Conservation (phyloP, 2,329 filamentous ascomycete species). For the Sarocladium strictum region DNA sequence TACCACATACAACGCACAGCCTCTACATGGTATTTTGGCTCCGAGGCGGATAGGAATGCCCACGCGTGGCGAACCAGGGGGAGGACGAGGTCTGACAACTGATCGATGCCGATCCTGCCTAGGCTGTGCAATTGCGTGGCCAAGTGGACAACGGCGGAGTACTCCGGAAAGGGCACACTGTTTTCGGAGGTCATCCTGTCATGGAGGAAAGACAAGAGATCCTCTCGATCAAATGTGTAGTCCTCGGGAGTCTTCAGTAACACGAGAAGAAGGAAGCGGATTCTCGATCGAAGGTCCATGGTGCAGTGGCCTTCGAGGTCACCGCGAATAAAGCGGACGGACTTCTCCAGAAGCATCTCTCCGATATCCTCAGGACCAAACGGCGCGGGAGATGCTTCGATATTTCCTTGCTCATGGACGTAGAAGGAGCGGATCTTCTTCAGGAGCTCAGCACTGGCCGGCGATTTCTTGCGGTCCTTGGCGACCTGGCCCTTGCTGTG, state of each 20-base stretch:
- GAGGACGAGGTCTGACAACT: conserved; percentile 58
- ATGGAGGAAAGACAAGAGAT: conserved; percentile 45
- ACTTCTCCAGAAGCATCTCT: conserved; percentile 59
- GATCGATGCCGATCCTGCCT: conserved; percentile 43
- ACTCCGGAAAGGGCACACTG: conserved; percentile 40
- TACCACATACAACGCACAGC: conserved; percentile 82
- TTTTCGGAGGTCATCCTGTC: neutral
- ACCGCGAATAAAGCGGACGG: conserved; percentile 39
- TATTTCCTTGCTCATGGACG: conserved; percentile 61
- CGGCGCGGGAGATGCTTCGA: conserved; percentile 56
- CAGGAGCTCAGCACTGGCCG: conserved; percentile 44
- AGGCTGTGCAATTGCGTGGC: conserved; percentile 49
- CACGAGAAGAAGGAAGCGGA: conserved; percentile 53
- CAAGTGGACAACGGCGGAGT: conserved; percentile 54
- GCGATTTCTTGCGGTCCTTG: conserved; percentile 8
- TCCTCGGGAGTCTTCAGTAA: conserved; percentile 44
- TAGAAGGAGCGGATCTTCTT: conserved; percentile 62
- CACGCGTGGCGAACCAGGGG: conserved; percentile 69
- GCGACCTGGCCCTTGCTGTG: conserved; percentile 1
- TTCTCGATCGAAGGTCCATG: conserved; percentile 15
- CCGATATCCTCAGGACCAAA: conserved; percentile 50
- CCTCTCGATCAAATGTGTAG: conserved; percentile 37
- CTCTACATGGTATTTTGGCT: conserved; percentile 92
- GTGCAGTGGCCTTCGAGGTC: conserved; percentile 29
- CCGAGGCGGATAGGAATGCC: conserved; percentile 72